Evolutionary conservation across 805 yeast species (phyloP).

Genomic region (Candida odintsovae): DNA sequence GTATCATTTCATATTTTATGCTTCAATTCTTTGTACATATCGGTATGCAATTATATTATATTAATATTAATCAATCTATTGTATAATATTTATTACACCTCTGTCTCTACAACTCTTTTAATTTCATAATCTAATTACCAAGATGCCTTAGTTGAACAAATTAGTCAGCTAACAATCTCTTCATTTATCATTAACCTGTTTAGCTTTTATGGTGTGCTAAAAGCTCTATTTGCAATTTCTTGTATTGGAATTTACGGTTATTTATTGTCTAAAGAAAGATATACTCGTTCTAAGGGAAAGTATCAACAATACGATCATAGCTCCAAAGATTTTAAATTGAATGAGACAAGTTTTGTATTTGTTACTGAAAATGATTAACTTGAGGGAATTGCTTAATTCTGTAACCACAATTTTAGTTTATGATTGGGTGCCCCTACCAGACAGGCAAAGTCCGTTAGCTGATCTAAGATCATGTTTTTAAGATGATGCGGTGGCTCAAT

Average conservation of each 20-base stretch:
- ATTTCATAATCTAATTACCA: background rate
- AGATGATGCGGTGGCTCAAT: slow-evolving; percentile 69
- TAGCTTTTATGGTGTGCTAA: background rate
- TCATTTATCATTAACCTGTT: background rate
- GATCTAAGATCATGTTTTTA: slow-evolving; percentile 4
- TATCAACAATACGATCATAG: background rate
- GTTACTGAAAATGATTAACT: background rate
- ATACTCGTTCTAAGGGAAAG: background rate
- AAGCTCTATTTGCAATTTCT: background rate
- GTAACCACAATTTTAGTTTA: no score
- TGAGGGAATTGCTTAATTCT: background rate
- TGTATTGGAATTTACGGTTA: background rate
- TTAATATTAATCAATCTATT: no score
- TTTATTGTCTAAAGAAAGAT: background rate
- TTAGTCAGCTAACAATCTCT: background rate
- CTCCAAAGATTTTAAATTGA: background rate
- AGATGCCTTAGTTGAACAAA: background rate
- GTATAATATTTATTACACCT: no score
- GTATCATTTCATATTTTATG: background rate
- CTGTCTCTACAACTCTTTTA: no score
- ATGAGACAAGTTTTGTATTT: background rate
- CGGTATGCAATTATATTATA: no score
- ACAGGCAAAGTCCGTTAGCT: background rate
- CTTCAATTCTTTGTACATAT: background rate
- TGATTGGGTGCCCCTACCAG: background rate